Base-by-base conservation (phyloP, 2,329 filamentous ascomycete species). In the Stromatinia cepivora region DNA sequence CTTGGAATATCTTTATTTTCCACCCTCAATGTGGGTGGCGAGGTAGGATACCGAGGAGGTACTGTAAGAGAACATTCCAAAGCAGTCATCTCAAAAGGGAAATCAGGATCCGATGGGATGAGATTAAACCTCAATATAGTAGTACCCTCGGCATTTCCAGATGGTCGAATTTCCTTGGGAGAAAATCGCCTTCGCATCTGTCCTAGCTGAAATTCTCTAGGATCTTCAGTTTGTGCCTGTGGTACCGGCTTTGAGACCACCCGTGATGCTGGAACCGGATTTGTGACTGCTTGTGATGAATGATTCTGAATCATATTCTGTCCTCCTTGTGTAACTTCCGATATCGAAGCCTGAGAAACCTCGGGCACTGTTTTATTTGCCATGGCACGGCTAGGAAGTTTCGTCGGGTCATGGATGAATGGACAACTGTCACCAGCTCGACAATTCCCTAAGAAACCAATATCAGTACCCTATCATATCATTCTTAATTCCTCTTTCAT, bases 21-120 rank as follows among this genome's bases (percentile, higher is more conserved):
- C 64, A 94, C 86, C 25, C 84, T 84, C 66, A 95, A 81, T 22
- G 80, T 81, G 50, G 92, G 88, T 39, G 81, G 81, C 54, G 80
- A 79, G 52, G 81, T 79, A 25, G 91, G 92, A 78, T 92, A 94
- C 25, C 79, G 79, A 13, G 76, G 77, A 1, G 92, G 92, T 28
- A 95, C 83, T 64, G 82, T 84, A 50, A 95, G 80, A 56, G 87
- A 83, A 77, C 91, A 94, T 53, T 91, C 84, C 45, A 95, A 82
- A 52, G 85, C 82, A 36, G 88, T 84, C 76, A 94, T 82, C 71
- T 93, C 90, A 78, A 92, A 94, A 0, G 92, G 90, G 75, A 95
- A 94, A 76, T 95, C 92, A 0, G 92, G 92, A 77, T 95, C 92
- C 8, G 92, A 93, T 7, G 92, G 92, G 17, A 80, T 81, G 71